phyloP scores from a whole-genome alignment of 371 early-diverging fungal genomes.

The Mortierella sp. region DNA sequence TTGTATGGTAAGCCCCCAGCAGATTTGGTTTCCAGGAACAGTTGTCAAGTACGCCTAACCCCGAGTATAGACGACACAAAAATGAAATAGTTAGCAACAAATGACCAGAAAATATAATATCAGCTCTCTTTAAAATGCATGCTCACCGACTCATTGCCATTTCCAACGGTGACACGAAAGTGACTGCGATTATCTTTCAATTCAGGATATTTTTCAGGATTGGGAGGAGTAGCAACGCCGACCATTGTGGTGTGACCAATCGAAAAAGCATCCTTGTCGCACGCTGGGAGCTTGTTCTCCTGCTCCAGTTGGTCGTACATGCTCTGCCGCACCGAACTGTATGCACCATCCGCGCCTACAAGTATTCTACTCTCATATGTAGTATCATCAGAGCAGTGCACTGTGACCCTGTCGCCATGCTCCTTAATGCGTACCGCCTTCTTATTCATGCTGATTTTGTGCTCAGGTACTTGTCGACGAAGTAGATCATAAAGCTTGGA shows the following conservation, averaged over 20 bases:
- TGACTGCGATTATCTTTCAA: slow-evolving; percentile 2
- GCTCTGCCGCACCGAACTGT: slow-evolving; percentile 15
- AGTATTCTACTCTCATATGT: slow-evolving; percentile 20
- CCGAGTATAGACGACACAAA: neutral
- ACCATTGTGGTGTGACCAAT: slow-evolving; percentile 14
- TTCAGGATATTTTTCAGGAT: slow-evolving; percentile 16
- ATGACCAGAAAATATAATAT: too few relatives aligned
- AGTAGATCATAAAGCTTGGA: slow-evolving; percentile 13
- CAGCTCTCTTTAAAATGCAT: too few relatives aligned
- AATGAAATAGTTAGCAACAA: too few relatives aligned
- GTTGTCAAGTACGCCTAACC: slow-evolving; percentile 1
- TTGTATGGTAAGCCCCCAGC: too few relatives aligned
- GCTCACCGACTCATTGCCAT: slow-evolving; percentile 1
- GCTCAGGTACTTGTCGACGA: neutral
- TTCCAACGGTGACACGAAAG: slow-evolving; percentile 10
- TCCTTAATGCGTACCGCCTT: slow-evolving; percentile 3
- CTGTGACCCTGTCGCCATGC: slow-evolving; percentile 2
- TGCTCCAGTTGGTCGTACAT: slow-evolving; percentile 20
- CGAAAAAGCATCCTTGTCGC: slow-evolving; percentile 8
- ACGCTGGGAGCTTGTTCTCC: neutral
- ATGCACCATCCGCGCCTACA: slow-evolving; percentile 23
- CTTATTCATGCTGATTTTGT: slow-evolving; percentile 14
- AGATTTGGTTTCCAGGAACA: slow-evolving; percentile 22
- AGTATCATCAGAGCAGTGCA: slow-evolving; percentile 16
- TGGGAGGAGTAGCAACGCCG: slow-evolving; percentile 7